Percentiles rank a stretch among this genome's conserved stretches.
These are phyloP conservation scores for Pyrenula aspistea DNA, from an alignment of 495 filamentous ascomycete species.

Conservation along the genomic window DNA sequence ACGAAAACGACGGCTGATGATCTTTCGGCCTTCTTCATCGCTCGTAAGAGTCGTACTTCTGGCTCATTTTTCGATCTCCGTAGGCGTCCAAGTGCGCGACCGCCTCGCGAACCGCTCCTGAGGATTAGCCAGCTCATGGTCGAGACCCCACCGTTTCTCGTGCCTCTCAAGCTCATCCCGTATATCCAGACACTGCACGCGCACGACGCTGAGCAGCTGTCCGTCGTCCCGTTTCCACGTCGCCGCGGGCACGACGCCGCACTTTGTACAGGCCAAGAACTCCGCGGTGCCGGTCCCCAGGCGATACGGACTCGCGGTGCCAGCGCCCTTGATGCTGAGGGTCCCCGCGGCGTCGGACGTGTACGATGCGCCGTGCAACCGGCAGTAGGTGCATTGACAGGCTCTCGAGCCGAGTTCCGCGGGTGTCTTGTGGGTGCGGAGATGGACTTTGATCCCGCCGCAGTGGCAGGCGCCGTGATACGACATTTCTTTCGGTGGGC, in stretches of 20 bases:
- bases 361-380: conserved; percentile 7
- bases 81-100: not conserved
- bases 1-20: too few species aligned
- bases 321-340: not conserved
- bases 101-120: not conserved
- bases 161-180: not conserved
- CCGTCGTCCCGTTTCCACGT: not conserved
- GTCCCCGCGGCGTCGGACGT: not conserved
- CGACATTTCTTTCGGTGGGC: not conserved
- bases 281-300: not conserved
- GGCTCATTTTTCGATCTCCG: not conserved
- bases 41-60: not conserved
- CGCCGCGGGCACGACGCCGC: not conserved
- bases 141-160: not conserved
- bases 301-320: not conserved
- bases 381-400: conserved; percentile 46
- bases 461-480: not conserved
- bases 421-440: conserved; percentile 20
- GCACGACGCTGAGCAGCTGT: not conserved
- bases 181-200: not conserved
- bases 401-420: conserved; percentile 37
- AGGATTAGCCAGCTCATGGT: not conserved
- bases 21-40: too few species aligned
- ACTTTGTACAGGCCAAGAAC: not conserved
- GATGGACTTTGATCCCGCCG: not conserved